phyloP scores from a whole-genome alignment of 2,329 filamentous ascomycete genomes.

The Aspergillus latus region DNA sequence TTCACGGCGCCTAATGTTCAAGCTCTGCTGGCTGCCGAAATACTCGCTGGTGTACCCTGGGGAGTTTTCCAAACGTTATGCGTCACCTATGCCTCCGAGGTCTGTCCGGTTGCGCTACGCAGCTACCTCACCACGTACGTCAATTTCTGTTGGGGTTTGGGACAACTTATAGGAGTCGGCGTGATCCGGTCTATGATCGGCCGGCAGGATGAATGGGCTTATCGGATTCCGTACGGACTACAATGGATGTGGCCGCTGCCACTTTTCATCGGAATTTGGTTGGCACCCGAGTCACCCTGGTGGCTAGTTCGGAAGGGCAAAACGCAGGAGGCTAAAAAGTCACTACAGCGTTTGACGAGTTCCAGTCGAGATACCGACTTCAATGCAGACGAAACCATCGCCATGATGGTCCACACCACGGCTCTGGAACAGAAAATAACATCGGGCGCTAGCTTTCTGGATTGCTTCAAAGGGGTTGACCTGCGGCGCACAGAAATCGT shows the following conservation, averaged over 20 bases:
- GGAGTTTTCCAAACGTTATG: conserved; percentile 53
- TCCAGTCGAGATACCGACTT: conserved; percentile 62
- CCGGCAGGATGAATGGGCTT: conserved; percentile 51
- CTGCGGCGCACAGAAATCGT: conserved; percentile 74
- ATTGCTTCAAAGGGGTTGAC: conserved; percentile 81
- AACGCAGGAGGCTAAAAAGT: conserved; percentile 48
- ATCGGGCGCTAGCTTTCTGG: conserved; percentile 69
- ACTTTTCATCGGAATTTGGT: conserved; percentile 47
- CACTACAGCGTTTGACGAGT: conserved; percentile 48
- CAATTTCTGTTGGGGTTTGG: conserved; percentile 50
- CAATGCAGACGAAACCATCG: conserved; percentile 77
- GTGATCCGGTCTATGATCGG: conserved; percentile 51
- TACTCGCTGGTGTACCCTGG: conserved; percentile 54
- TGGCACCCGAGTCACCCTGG: conserved; percentile 54
- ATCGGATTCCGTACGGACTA: conserved; percentile 52
- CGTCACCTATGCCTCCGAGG: conserved; percentile 49
- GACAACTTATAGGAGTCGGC: conserved; percentile 53
- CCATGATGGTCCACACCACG: conserved; percentile 91
- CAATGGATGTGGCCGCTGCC: conserved; percentile 58
- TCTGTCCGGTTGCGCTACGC: conserved; percentile 48
- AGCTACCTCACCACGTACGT: conserved; percentile 50
- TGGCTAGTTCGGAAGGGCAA: conserved; percentile 51
- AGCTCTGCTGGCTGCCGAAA: conserved; percentile 51
- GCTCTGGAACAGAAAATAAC: conserved; percentile 76
- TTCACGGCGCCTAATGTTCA: conserved; percentile 53